phyloP scores from a whole-genome alignment of 768 basidiomycete species.

The Strobilomyces confusus region DNA sequence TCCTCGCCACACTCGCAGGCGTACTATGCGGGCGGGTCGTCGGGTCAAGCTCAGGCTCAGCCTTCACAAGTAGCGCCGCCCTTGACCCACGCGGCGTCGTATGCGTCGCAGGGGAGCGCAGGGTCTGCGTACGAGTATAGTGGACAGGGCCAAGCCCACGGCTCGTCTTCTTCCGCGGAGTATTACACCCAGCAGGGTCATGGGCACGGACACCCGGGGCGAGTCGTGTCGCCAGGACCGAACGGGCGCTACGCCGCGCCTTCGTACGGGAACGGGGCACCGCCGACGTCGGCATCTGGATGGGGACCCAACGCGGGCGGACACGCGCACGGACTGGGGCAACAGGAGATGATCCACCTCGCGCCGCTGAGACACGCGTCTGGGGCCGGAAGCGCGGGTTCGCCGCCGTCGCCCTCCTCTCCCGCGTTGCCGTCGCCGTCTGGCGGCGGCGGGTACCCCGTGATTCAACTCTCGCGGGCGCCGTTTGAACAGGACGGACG shows the following conservation, averaged over 20 bases:
- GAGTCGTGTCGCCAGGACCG: constrained; percentile 19
- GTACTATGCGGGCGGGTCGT: constrained; percentile 21
- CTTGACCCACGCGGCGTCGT: constrained; percentile 20
- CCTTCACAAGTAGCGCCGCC: constrained; percentile 18
- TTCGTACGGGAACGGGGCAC: constrained; percentile 6
- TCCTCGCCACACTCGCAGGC: constrained; percentile 18
- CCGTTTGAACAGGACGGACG: constrained; percentile 31
- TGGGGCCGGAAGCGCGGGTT: constrained; percentile 8
- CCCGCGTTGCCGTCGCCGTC: constrained; percentile 22
- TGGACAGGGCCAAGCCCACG: constrained; percentile 18
- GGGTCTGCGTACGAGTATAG: constrained; percentile 24
- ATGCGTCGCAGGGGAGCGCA: constrained; percentile 20
- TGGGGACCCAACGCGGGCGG: constrained; percentile 17
- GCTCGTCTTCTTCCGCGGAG: constrained; percentile 18
- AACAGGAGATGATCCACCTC: constrained; percentile 34
- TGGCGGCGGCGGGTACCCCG: constrained; percentile 18
- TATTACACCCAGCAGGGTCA: constrained; percentile 24
- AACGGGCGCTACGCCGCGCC: constrained; percentile 15
- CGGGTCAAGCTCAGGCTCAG: constrained; percentile 15
- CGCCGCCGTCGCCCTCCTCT: constrained; percentile 28
- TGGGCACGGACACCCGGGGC: constrained; percentile 11
- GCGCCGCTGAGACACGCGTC: constrained; percentile 30
- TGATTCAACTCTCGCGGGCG: constrained; percentile 30
- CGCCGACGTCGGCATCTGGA: constrained; percentile 1
- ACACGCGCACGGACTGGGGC: constrained; percentile 20